Percentiles rank a stretch among this genome's conserved stretches.
phyloP scores from a whole-genome alignment of 2,329 filamentous ascomycete genomes.

The Didymella segeticola region DNA sequence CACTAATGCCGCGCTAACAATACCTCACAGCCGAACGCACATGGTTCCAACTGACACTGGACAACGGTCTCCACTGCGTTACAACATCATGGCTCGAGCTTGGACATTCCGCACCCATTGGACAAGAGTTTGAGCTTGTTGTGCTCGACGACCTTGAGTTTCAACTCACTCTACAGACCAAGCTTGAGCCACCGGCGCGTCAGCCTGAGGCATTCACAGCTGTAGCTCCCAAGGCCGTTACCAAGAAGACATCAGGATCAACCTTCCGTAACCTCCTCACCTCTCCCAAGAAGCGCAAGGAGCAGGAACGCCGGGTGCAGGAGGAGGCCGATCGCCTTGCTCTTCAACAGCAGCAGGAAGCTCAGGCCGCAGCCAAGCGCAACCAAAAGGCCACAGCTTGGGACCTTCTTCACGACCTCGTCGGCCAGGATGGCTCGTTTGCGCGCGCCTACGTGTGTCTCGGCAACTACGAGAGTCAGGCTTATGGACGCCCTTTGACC shows the following conservation, averaged over 20 bases:
- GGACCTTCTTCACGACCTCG: slow-evolving; percentile 84
- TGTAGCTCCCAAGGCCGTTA: slow-evolving; percentile 69
- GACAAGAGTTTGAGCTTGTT: slow-evolving; percentile 97
- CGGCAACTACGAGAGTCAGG: slow-evolving; percentile 87
- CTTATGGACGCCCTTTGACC: slow-evolving; percentile 85
- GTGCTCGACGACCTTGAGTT: slow-evolving; percentile 98
- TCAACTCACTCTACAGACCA: slow-evolving; percentile 94
- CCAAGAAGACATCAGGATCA: slow-evolving; percentile 72
- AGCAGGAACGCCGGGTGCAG: slow-evolving; percentile 82
- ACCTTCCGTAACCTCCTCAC: slow-evolving; percentile 85
- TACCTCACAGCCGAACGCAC: slow-evolving; percentile 74
- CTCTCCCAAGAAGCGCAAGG: slow-evolving; percentile 95
- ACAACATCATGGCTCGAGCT: slow-evolving; percentile 96
- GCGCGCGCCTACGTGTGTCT: slow-evolving; percentile 91
- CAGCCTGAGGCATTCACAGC: slow-evolving; percentile 36
- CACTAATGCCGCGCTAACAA: slow-evolving; percentile 20
- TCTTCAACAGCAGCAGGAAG: slow-evolving; percentile 50
- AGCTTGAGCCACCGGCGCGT: slow-evolving; percentile 77
- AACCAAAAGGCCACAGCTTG: slow-evolving; percentile 73
- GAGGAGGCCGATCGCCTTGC: slow-evolving; percentile 80
- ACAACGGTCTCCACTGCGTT: slow-evolving; percentile 97
- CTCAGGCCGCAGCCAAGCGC: slow-evolving; percentile 59
- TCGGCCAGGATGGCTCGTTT: slow-evolving; percentile 92
- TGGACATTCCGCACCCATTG: slow-evolving; percentile 89
- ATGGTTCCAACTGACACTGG: slow-evolving; percentile 95